Evolutionary conservation across 495 filamentous ascomycete species (phyloP), one percentile per base, ranked within the genome.

Genomic region (Tuber melanosporum): DNA sequence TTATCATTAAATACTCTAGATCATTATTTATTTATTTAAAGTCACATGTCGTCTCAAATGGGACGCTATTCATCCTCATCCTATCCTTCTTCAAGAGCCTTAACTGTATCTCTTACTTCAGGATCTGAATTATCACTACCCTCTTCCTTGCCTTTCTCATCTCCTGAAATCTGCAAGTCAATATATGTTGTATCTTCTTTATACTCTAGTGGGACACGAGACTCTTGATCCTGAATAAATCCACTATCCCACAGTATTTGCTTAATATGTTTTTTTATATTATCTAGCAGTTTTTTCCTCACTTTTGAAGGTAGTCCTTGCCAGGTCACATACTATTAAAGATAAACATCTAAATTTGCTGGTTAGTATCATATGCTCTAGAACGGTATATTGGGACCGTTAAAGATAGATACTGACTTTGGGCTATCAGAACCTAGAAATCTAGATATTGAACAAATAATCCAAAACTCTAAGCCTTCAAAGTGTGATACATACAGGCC

Each of bases 21-120:
- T 45, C 0, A 45, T 45, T 45, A 45, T 45, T 45, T 45, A 45
- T 45, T 15, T 45, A 45, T 47, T 47, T 19, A 17, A 47, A 19
- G n/a, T 47, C 3, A 19, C 45, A 47, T 4, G 2, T 19, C 15
- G 3, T 47, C 15, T 5, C 17, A 47, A 47, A 19, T 47, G 15
- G 45, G 17, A 5, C 46, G 42, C 49, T 42, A 79, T 78, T 74
- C 42, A 69, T 71, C 47, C 73, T 20, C 2, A 47, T 49, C 3
- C 19, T 0, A 49, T 1, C 3, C 17, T 7, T 5, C 17, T 8
- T 20, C 46, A 0, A 49, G 19, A 22, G 46, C 19, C 46, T 49
- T 17, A 22, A 49, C 46, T 6, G 1, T 1, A 49, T 49, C 17
- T 1, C 3, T 5, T 0, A 0, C 19, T 49, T 49, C 19, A 20